Evolutionary conservation across 2,329 filamentous ascomycete species (phyloP).

Genomic region (Cytospora mali): DNA sequence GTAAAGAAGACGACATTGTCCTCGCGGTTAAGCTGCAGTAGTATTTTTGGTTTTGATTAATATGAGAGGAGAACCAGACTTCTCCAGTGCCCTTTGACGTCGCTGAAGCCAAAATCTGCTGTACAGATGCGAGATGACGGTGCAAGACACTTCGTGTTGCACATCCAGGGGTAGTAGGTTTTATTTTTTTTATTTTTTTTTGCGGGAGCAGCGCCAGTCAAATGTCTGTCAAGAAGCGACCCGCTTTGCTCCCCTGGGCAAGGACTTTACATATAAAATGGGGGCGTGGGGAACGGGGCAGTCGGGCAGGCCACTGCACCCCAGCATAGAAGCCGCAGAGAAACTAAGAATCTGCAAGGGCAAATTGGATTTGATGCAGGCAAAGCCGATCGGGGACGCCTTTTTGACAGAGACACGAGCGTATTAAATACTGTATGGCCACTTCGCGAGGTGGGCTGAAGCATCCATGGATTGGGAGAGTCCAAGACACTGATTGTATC

Average conservation of each 20-base stretch:
- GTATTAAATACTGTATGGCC: not conserved
- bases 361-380: conserved; percentile 21
- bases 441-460: not conserved
- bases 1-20: not conserved
- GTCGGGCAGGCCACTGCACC: conserved; percentile 16
- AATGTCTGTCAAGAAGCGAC: conserved; percentile 12
- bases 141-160: conserved; percentile 10
- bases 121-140: not conserved
- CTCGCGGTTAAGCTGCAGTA: not conserved
- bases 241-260: conserved; percentile 5
- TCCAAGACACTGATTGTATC: not conserved
- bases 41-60: not conserved
- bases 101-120: not conserved
- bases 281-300: conserved; percentile 18
- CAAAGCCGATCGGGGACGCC: conserved; percentile 19
- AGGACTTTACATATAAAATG: conserved; percentile 1
- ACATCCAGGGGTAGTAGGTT: conserved; percentile 9
- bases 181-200: conserved; percentile 1
- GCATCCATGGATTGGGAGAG: not conserved
- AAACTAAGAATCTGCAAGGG: conserved; percentile 22
- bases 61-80: not conserved
- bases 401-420: not conserved
- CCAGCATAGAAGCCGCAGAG: conserved; percentile 22
- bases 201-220: conserved; percentile 22
- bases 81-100: not conserved